Base-by-base conservation (phyloP, 768 basidiomycete genomes). In the Termitomyces sp. region DNA sequence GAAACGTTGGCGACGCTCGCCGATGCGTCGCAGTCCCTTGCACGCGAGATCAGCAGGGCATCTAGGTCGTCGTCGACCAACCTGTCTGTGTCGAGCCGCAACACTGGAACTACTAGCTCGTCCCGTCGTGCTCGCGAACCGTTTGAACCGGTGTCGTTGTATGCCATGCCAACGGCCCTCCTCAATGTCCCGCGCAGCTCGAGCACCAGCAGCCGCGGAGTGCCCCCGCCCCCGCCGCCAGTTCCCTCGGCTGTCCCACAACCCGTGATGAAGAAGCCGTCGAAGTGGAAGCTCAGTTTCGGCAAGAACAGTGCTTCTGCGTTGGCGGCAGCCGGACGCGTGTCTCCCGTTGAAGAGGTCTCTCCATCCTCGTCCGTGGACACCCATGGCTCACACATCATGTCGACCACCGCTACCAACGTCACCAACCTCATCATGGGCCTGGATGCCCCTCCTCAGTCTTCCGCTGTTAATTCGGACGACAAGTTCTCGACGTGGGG, bases 221-320 rank as follows among this genome's bases (percentile, higher is more conserved):
- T 40, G n/a, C 59, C 48, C 3, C 20, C 62, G 26, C 62, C 65
- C n/a, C 58, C 68, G 22, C 58, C 68, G 35, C 59, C 67, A 22
- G 60, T 59, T 18, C 55, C 68, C 51, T 36, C 60, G 24, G 28
- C 56, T 26, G 57, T 72, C 0, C 60, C 75, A 13, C 60, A 70
- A 7, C 73, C 82, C 26, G 74, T 80, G 35, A 75, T 79, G 56
- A 93, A 92, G 78, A 93, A 93, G 76, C 77, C 88, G 54, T 91
- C 88, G n/a, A 91, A 86, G 66, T 87, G 93, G 90, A 90, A 88
- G 72, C 77, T 90, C 65, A 77, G 85, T 63, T 88, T 92, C 70
- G 78, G 89, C 60, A 86, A 84, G 74, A 76, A 72, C 66, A 79
- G 69, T 63, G 69, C 74, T 38, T 63, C 76, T 52, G 66, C 74